Conservation (phyloP, 2,329 filamentous ascomycete species). For the Mariannaea sp. region DNA sequence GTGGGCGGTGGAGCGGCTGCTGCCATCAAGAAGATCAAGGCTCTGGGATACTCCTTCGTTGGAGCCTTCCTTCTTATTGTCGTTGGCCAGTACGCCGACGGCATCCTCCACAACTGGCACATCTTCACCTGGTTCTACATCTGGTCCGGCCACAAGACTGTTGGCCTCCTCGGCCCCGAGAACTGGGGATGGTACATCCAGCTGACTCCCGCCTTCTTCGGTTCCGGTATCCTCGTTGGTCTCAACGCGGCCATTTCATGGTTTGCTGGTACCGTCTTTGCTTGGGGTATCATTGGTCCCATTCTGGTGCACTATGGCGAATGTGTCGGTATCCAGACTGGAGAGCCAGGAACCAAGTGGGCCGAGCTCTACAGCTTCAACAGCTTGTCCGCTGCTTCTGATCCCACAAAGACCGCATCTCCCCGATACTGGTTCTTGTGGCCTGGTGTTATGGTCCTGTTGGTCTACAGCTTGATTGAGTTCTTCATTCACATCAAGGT, state of each 20-base stretch:
- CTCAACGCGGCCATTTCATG: conserved; percentile 63
- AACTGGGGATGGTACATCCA: conserved; percentile 67
- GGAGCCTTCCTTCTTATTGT: conserved; percentile 58
- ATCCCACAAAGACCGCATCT: conserved; percentile 40
- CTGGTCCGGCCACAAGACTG: conserved; percentile 57
- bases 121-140: conserved; percentile 59
- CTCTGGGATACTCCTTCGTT: conserved; percentile 55
- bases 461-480: conserved; percentile 48
- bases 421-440: conserved; percentile 51
- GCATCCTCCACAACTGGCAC: conserved; percentile 65
- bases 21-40: conserved; percentile 62
- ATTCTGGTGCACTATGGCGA: conserved; percentile 55
- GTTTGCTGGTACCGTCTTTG: conserved; percentile 59
- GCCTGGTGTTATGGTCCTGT: conserved; percentile 51
- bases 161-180: conserved; percentile 55
- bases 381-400: conserved; percentile 38
- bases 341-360: conserved; percentile 39
- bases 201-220: conserved; percentile 65
- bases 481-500: conserved; percentile 48
- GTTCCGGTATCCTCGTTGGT: conserved; percentile 56
- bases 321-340: conserved; percentile 50
- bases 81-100: conserved; percentile 61
- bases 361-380: conserved; percentile 38
- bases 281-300: conserved; percentile 58
- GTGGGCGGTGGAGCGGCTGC: conserved; percentile 55